Base-by-base conservation (phyloP, 768 basidiomycete species). In the Boletus reticulatus region DNA sequence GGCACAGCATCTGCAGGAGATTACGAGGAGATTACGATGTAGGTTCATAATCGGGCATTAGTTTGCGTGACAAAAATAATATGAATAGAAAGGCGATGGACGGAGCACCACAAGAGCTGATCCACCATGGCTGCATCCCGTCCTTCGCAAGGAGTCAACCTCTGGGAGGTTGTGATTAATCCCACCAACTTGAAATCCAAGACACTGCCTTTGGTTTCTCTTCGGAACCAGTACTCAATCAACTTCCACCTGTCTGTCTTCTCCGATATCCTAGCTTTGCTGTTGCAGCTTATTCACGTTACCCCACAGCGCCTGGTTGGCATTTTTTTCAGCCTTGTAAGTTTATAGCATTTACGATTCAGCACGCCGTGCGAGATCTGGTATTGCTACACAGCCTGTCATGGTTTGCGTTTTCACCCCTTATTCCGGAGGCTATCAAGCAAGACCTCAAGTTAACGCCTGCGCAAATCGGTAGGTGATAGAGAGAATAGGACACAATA, bases 341-440 rank as follows among this genome's bases (percentile, higher is more conserved):
- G 55, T 45, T 13, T 22, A 22, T 3, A 27, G 1, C 22, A 1
- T 20, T 19, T 34, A 9, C 34, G 49, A 50, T 20, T 4, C 6
- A 42, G 13, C 34, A 22, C 22, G 22, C 48, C 7, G 34, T 55
- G 29, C 44, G 32, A 22, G 38, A 22, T 24, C 37, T 27, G 32
- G 14, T 36, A 20, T 41, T 19, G 11, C 1, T 14, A 16, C 31
- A 13, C 48, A 75, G 74, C 43, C 50, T 75, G 27, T 72, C 73
- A 1, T 79, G 83, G 84, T 84, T 84, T 55, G 82, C 83, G 1
- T 84, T 85, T 60, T 73, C 83, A n/a, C 83, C 84, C 0, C 76
- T 85, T 16, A 76, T 83, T 32, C 80, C 82, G 0, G 79, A 80
- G 8, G 80, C 76, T 29, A 84, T 85, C 68, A 78, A 76, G 58